Evolutionary conservation across 768 basidiomycete genomes (phyloP).

Genomic region (Cystobasidium ongulense): DNA sequence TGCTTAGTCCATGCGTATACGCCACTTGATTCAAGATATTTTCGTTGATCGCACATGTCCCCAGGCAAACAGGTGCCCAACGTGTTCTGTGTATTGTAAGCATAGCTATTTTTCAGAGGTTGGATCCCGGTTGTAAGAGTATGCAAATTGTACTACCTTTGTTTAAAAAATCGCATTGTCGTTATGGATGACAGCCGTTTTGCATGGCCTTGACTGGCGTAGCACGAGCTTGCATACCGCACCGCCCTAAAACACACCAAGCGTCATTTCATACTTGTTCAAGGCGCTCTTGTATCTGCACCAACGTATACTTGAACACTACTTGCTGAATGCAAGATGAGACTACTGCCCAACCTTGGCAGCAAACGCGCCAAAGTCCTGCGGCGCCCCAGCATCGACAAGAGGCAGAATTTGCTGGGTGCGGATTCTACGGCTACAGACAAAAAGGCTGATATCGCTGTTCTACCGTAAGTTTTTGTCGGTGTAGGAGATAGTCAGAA

Average conservation of each 20-base stretch:
- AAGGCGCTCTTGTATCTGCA: background rate
- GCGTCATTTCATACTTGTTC: background rate
- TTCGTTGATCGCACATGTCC: too few species aligned
- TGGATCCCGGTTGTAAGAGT: too few species aligned
- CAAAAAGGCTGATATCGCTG: background rate
- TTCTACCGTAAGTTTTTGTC: background rate
- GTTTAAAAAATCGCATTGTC: too few species aligned
- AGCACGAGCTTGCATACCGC: background rate
- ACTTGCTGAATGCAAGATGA: background rate
- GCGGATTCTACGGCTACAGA: background rate
- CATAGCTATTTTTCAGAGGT: too few species aligned
- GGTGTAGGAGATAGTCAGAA: background rate
- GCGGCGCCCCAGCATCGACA: too few species aligned
- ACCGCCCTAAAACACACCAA: background rate
- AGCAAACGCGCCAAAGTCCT: background rate
- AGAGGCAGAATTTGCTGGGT: background rate
- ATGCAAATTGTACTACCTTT: too few species aligned
- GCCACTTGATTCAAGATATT: too few species aligned
- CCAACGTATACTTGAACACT: background rate
- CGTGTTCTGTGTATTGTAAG: too few species aligned
- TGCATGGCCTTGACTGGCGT: background rate
- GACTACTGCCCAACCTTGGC: background rate
- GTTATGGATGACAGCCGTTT: background rate
- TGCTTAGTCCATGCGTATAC: too few species aligned
- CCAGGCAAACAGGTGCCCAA: too few species aligned